Base-by-base conservation (phyloP, 306 rosid genomes). In the Medicago lupulina region DNA sequence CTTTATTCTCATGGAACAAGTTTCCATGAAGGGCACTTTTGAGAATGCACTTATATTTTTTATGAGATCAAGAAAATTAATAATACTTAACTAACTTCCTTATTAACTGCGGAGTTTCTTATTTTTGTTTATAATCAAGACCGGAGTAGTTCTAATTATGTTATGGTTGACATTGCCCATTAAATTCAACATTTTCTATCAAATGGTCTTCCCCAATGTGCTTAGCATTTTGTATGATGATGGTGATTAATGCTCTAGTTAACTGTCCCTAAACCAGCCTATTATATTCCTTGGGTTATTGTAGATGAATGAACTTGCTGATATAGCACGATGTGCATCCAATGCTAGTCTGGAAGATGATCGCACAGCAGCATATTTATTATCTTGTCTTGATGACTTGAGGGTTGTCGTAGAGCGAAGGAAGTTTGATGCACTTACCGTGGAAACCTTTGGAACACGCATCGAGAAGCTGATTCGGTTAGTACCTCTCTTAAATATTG, bases 221-320 rank as follows among this genome's bases (percentile, higher is more conserved):
- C 71, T 81, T 36, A 61, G 7, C 67, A 31, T 31, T 61, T 60
- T n/a, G 57, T 69, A 17, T 60, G n/a, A 62, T 77, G 73, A 39
- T 69, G 50, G 67, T 63, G 63, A 47, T 47, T 46, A 61, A 18
- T 18, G 61, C 44, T 68, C 49, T 47, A 59, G 41, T 31, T 43
- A 12, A 57, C 21, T 67, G 11, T 25, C 47, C 17, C 75, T 44
- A 41, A 55, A 28, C 78, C 68, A 55, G 17, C 69, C 61, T 58
- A 58, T 63, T 75, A 36, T 53, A 36, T 74, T 14, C 46, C 18
- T 55, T 79, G 82, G 76, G 75, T 14, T 51, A 54, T 75, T 85
- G 90, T 84, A 95, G 99, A 95, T 95, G 88, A 92, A 75, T 80
- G 99, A 92, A 79, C 97, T 95, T 84, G 90, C 97, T 31, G 97